phyloP scores from a whole-genome alignment of 225 moss, liverwort and hornwort genomes.

The Lunularia cruciata region DNA sequence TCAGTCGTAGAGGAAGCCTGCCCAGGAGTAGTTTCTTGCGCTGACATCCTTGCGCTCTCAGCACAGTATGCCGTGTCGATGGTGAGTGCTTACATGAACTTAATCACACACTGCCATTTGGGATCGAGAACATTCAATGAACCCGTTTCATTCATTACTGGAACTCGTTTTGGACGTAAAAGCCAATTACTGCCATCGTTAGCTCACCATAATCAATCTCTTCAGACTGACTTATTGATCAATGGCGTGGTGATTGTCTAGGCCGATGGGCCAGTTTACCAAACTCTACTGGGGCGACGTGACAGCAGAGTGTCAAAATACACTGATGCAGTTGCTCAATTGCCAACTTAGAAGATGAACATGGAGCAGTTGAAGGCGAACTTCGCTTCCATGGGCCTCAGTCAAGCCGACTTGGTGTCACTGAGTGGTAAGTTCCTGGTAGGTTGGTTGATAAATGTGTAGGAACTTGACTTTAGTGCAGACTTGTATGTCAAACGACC shows the following conservation, averaged over 20 bases:
- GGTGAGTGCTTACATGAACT: background rate
- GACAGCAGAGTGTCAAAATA: constrained; percentile 10
- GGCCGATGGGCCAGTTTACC: constrained; percentile 30
- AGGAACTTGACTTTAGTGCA: no score
- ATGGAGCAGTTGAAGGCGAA: constrained; percentile 19
- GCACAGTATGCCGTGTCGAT: constrained; percentile 2
- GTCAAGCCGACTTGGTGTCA: constrained; percentile 13
- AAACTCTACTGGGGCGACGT: constrained; percentile 17
- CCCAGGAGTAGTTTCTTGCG: constrained; percentile 14
- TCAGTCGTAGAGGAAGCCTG: background rate
- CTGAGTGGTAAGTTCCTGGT: constrained; percentile 3
- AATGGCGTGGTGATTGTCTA: constrained; percentile 12
- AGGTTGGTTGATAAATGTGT: no score
- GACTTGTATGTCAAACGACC: background rate
- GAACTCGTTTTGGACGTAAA: no score
- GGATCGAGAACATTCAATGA: background rate
- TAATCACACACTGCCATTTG: no score
- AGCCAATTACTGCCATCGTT: background rate
- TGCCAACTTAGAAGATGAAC: constrained; percentile 8
- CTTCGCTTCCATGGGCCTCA: constrained; percentile 21
- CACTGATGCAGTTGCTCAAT: constrained; percentile 7
- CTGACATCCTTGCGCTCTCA: constrained; percentile 6
- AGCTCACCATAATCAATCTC: no score
- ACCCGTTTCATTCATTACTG: background rate
- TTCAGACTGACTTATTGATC: no score